Conservation (phyloP, 306 rosid species). For the Prunus dulcis region DNA sequence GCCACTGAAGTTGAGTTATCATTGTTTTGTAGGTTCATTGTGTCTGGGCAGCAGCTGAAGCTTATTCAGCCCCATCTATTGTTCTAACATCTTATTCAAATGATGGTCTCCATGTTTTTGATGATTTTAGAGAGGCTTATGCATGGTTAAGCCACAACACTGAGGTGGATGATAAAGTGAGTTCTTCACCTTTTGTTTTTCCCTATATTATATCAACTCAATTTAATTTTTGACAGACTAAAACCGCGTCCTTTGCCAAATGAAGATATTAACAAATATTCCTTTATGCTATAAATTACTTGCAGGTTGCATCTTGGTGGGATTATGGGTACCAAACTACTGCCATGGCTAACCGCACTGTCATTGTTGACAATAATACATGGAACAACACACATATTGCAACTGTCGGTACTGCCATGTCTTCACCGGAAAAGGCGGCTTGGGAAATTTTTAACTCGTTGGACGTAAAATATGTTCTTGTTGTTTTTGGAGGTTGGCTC, state of each 20-base stretch:
- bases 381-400: slow-evolving; percentile 99
- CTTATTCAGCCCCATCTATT: slow-evolving; percentile 98
- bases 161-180: slow-evolving; percentile 94
- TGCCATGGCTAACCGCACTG: slow-evolving; percentile 99
- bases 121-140: slow-evolving; percentile 98
- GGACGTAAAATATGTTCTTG: slow-evolving; percentile 98
- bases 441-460: slow-evolving; percentile 97
- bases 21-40: slow-evolving; percentile 73
- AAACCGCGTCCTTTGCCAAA: neutral
- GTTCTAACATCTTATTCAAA: slow-evolving; percentile 83
- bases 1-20: slow-evolving; percentile 2
- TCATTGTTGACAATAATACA: slow-evolving; percentile 97
- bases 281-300: slow-evolving; percentile 20
- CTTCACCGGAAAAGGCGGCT: slow-evolving; percentile 99
- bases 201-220: neutral
- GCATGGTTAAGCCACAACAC: slow-evolving; percentile 99
- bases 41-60: slow-evolving; percentile 99
- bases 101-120: slow-evolving; percentile 97
- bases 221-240: neutral
- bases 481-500: slow-evolving; percentile 94
- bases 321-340: slow-evolving; percentile 99
- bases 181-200: slow-evolving; percentile 27
- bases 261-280: slow-evolving; percentile 9
- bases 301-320: slow-evolving; percentile 99
- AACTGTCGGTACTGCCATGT: slow-evolving; percentile 99